A percentile compares a stretch with the other conserved stretches of the same genome.
Conservation (phyloP, 345 rosid genomes). For the Triadica sebifera region DNA sequence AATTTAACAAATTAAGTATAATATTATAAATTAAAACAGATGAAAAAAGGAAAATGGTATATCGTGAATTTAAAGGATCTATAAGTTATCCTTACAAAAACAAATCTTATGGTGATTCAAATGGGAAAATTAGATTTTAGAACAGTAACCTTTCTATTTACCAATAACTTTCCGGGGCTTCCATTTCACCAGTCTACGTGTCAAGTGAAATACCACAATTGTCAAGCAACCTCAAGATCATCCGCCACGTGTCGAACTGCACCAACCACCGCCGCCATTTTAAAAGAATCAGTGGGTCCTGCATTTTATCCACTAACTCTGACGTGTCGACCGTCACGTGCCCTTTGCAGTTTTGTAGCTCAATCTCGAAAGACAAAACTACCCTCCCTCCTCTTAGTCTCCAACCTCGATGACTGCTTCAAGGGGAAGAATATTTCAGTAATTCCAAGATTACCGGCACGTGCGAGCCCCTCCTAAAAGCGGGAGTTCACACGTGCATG, state of each 20-base stretch:
- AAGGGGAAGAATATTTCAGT: not conserved
- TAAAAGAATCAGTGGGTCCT: constrained; percentile 21
- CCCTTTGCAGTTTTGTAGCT: not conserved
- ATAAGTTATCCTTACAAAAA: too few species aligned
- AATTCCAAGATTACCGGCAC: constrained; percentile 16
- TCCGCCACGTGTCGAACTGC: constrained; percentile 29
- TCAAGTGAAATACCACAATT: constrained; percentile 13
- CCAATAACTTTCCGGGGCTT: not conserved
- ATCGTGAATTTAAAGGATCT: too few species aligned
- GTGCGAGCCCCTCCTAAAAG: constrained; percentile 4
- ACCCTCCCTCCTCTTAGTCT: too few species aligned
- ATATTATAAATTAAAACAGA: too few species aligned
- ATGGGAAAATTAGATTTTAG: too few species aligned
- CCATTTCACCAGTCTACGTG: constrained; percentile 23
- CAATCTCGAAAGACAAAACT: not conserved
- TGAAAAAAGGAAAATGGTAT: too few species aligned
- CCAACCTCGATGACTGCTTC: not conserved
- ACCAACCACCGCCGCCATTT: constrained; percentile 36
- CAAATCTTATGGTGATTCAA: too few species aligned
- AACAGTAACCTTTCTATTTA: too few species aligned
- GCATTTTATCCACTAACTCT: constrained; percentile 29
- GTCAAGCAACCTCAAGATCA: constrained; percentile 19
- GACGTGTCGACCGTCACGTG: constrained; percentile 28
- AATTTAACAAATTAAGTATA: too few species aligned
- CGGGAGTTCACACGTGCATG: constrained; percentile 34